Evolutionary conservation across 78 protist species (phyloP).

Genomic region (Salpingoeca rosetta): DNA sequence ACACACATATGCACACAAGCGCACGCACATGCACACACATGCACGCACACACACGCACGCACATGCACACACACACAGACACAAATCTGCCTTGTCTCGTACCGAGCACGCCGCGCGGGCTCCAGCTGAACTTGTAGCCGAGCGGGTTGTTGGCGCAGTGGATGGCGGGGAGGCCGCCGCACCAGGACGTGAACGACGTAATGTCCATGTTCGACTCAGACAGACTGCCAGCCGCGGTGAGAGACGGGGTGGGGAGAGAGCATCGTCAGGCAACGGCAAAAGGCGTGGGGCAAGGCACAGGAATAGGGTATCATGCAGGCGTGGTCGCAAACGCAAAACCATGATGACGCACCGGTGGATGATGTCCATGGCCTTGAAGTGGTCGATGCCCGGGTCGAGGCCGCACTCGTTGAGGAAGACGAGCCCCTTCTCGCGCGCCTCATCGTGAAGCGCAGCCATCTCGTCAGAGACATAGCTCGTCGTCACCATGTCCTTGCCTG

Average conservation of each 20-base stretch:
- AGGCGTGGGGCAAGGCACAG: too few species aligned
- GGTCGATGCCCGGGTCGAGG: constrained; percentile 47
- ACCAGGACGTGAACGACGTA: background rate
- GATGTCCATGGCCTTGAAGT: constrained; percentile 24
- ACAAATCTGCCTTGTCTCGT: background rate
- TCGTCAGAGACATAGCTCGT: constrained; percentile 19
- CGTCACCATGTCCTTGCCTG: constrained; percentile 20
- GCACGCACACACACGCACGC: background rate
- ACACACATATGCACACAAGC: background rate
- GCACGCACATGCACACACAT: background rate
- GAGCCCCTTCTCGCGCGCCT: background rate
- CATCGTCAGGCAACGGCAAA: background rate
- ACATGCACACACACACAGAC: background rate
- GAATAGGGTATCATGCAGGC: background rate
- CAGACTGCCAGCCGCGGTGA: too few species aligned
- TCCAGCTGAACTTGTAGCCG: constrained; percentile 68
- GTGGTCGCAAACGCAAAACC: background rate
- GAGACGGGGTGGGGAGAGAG: too few species aligned
- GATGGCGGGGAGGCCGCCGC: constrained; percentile 65
- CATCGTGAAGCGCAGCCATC: constrained; percentile 9
- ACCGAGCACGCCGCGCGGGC: constrained; percentile 48
- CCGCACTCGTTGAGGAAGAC: constrained; percentile 36
- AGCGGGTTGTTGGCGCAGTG: constrained; percentile 39
- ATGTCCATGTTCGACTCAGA: background rate
- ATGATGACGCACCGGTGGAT: background rate